These are phyloP conservation scores for Amylocarpus encephaloides DNA, from an alignment of 2,329 filamentous ascomycete species.

Conservation along the genomic window DNA sequence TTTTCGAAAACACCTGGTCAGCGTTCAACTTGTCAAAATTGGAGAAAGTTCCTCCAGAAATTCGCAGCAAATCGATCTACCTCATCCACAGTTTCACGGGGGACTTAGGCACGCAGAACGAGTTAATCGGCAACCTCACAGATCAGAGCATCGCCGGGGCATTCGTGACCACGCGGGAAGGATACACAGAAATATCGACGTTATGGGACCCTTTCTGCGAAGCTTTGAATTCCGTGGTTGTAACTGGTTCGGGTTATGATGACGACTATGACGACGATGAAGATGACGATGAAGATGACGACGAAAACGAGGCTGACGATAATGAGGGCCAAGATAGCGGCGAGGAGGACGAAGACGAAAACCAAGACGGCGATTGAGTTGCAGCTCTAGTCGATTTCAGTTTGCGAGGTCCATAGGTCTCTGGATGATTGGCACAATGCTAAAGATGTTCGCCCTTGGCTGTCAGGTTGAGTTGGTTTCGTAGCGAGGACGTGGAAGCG, in stretches of 20 bases:
- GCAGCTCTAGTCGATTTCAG: not conserved
- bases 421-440: no score
- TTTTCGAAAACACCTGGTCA: slow-evolving; percentile 20
- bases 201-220: slow-evolving; percentile 13
- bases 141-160: slow-evolving; percentile 15
- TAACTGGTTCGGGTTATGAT: not conserved
- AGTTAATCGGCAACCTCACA: slow-evolving; percentile 16
- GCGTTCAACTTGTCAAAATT: slow-evolving; percentile 15
- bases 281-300: not conserved
- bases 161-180: slow-evolving; percentile 18
- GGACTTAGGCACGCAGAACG: slow-evolving; percentile 7
- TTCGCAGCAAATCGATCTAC: slow-evolving; percentile 15
- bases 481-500: not conserved
- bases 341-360: not conserved
- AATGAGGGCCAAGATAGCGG: not conserved
- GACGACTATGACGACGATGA: not conserved
- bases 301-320: not conserved
- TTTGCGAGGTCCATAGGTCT: no score
- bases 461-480: not conserved
- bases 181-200: slow-evolving; percentile 15
- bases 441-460: no score
- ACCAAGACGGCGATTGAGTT: not conserved
- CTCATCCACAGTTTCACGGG: slow-evolving; percentile 20
- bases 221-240: not conserved
- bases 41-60: slow-evolving; percentile 2